Percentiles rank a stretch among this genome's conserved stretches.
These are phyloP conservation scores for Tanacetum coccineum DNA, from an alignment of 129 eudicot species.

Conservation along the genomic window DNA sequence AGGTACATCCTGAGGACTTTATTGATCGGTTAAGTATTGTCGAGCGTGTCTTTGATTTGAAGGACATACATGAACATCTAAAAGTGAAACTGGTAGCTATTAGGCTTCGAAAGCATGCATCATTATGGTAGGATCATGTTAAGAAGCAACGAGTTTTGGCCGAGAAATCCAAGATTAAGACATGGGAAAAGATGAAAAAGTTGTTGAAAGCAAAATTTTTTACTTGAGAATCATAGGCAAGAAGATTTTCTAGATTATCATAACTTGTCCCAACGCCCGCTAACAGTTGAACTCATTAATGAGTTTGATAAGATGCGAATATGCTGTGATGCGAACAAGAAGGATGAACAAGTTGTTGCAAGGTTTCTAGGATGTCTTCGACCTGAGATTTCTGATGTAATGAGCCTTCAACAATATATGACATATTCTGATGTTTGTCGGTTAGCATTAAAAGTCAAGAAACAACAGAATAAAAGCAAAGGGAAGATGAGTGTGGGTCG, in stretches of 20 bases:
- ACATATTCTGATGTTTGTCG: too few species aligned
- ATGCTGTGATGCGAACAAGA: background rate
- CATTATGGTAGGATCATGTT: background rate
- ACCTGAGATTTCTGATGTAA: too few species aligned
- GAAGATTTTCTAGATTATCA: background rate
- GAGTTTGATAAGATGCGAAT: background rate
- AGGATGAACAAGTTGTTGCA: too few species aligned
- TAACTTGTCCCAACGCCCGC: background rate
- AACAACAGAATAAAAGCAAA: too few species aligned
- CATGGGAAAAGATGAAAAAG: too few species aligned
- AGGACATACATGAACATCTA: background rate
- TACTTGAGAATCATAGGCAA: background rate
- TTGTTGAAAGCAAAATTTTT: background rate
- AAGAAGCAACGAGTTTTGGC: background rate
- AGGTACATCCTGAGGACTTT: background rate
- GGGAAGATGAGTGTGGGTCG: too few species aligned
- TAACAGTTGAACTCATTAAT: background rate
- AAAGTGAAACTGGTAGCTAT: background rate
- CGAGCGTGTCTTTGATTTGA: background rate
- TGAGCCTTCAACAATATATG: too few species aligned
- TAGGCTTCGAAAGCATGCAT: background rate
- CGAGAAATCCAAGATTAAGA: too few species aligned
- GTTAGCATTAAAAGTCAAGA: too few species aligned
- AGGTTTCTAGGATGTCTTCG: too few species aligned
- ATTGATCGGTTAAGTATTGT: background rate